phyloP scores from a whole-genome alignment of 116 monocot genomes.

The Phalaenopsis hybrid region DNA sequence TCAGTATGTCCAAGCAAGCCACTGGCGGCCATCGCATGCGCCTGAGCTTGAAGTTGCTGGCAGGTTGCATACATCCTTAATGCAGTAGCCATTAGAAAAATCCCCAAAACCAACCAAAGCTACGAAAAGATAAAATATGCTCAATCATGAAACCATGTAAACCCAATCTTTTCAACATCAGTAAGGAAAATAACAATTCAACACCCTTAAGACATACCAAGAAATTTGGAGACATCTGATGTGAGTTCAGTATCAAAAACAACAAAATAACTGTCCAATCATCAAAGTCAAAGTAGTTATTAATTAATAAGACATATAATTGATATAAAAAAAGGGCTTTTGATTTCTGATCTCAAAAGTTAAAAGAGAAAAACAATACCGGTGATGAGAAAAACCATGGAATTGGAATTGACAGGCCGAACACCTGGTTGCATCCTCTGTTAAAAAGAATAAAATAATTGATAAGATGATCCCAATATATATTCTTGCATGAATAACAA shows the following conservation, averaged over 20 bases:
- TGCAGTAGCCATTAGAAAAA: conserved; percentile 78
- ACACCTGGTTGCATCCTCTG: conserved; percentile 63
- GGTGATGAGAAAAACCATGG: conserved; percentile 77
- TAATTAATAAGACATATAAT: not conserved
- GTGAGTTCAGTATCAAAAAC: conserved; percentile 92
- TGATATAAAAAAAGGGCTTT: not conserved
- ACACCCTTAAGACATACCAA: conserved; percentile 38
- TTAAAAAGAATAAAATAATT: too few species aligned
- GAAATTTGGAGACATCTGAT: conserved; percentile 91
- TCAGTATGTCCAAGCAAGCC: conserved; percentile 77
- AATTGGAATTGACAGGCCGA: conserved; percentile 68
- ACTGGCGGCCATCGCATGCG: conserved; percentile 45
- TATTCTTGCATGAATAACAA: too few species aligned
- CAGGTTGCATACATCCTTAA: conserved; percentile 91
- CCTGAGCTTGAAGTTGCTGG: conserved; percentile 73
- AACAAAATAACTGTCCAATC: conserved; percentile 41
- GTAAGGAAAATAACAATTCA: not conserved
- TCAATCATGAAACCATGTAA: not conserved
- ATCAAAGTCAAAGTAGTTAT: conserved; percentile 4
- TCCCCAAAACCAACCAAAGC: conserved; percentile 81
- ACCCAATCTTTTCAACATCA: not conserved
- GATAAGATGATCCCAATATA: too few species aligned
- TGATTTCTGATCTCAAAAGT: not conserved
- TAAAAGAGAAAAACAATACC: conserved; percentile 31
- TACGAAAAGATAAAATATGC: conserved; percentile 12